phyloP scores from a whole-genome alignment of 176 grass and related monocot genomes.

The Triticum dicoccoides region DNA sequence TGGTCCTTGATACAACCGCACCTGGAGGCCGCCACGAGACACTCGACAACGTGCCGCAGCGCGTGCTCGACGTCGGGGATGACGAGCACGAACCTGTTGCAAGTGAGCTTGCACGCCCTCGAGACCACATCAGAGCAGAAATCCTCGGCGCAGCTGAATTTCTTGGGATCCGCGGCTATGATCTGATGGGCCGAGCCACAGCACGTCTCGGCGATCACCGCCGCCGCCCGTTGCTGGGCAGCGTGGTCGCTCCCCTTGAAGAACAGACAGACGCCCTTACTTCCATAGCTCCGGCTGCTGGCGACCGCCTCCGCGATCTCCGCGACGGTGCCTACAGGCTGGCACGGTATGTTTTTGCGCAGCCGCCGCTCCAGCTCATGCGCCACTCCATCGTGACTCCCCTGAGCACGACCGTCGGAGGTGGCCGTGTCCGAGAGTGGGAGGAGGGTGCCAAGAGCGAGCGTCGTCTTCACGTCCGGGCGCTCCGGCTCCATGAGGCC shows the following conservation, averaged over 20 bases:
- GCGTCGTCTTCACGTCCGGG: conserved; percentile 10
- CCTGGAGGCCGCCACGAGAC: conserved; percentile 4
- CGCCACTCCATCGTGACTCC: neutral
- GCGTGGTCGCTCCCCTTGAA: conserved; percentile 57
- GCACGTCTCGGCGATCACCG: conserved; percentile 41
- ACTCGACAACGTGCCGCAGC: conserved; percentile 20
- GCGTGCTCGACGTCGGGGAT: conserved; percentile 56
- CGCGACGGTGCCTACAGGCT: conserved; percentile 28
- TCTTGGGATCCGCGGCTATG: conserved; percentile 7
- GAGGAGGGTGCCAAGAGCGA: conserved; percentile 46
- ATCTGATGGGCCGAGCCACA: conserved; percentile 41
- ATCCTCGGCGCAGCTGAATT: conserved; percentile 22
- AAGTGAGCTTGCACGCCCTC: conserved; percentile 14
- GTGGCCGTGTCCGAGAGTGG: conserved; percentile 75
- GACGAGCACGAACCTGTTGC: conserved; percentile 43
- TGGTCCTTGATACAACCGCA: conserved; percentile 16
- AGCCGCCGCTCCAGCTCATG: conserved; percentile 51
- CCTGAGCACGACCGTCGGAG: conserved; percentile 30
- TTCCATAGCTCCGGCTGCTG: neutral
- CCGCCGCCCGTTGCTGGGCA: conserved; percentile 36
- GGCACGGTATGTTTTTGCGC: conserved; percentile 73
- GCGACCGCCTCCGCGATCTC: conserved; percentile 47
- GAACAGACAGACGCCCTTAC: conserved; percentile 46
- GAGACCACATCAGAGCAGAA: conserved; percentile 27
- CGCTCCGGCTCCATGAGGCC: neutral